Evolutionary conservation across 306 rosid genomes (phyloP).

Genomic region (Dicorynia guianensis): DNA sequence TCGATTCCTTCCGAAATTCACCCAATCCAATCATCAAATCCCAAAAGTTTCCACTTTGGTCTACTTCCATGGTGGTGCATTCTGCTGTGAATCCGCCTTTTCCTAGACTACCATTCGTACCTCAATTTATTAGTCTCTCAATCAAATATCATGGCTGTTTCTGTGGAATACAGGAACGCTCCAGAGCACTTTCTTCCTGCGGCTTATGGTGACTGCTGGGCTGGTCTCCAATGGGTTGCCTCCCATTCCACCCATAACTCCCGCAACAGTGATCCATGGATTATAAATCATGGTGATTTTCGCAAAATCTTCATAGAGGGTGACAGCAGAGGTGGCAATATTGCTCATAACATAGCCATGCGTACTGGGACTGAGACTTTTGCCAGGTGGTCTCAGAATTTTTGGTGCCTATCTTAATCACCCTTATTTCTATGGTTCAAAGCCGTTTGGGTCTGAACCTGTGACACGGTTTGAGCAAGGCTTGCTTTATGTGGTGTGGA

Average conservation of each 20-base stretch:
- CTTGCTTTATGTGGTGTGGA: not conserved
- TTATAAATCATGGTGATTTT: slow-evolving; percentile 33
- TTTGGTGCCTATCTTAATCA: no score
- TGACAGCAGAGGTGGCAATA: slow-evolving; percentile 52
- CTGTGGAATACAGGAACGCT: slow-evolving; percentile 36
- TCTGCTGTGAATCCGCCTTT: slow-evolving; percentile 40
- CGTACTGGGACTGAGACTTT: no score
- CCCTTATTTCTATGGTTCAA: slow-evolving; percentile 40
- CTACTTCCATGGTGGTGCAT: not conserved
- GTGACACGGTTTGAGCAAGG: not conserved
- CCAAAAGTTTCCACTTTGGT: not conserved
- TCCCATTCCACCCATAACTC: not conserved
- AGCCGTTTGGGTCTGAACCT: slow-evolving; percentile 14
- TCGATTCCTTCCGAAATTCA: slow-evolving; percentile 42
- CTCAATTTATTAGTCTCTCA: slow-evolving; percentile 28
- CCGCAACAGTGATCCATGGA: slow-evolving; percentile 44
- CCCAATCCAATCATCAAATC: no score
- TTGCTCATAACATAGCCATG: no score
- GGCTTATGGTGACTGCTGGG: slow-evolving; percentile 39
- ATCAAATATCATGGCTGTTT: slow-evolving; percentile 39
- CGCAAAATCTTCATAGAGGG: slow-evolving; percentile 42
- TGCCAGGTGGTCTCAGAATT: no score
- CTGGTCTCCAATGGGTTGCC: slow-evolving; percentile 44
- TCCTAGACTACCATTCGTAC: slow-evolving; percentile 16
- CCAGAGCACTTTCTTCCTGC: slow-evolving; percentile 29